Conservation (phyloP, 345 rosid species). For the Salix brachista region DNA sequence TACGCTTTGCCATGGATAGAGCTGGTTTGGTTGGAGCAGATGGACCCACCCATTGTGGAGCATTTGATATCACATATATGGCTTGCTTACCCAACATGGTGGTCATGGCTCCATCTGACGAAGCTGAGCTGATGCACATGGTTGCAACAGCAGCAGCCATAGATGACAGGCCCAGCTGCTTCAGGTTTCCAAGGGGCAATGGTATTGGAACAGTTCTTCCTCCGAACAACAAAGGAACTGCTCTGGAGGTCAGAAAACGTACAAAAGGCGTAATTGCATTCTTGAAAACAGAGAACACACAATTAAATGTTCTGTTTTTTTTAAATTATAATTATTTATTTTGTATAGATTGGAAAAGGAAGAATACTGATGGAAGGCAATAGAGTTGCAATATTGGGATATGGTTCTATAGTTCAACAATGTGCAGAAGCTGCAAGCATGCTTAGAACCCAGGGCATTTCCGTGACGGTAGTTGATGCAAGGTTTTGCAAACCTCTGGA, state of each 20-base stretch:
- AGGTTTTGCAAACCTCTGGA: slow-evolving; percentile 93
- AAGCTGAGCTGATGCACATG: slow-evolving; percentile 73
- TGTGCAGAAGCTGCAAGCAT: slow-evolving; percentile 54
- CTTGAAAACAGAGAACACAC: background rate
- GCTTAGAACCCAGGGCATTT: slow-evolving; percentile 39
- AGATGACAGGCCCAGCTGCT: slow-evolving; percentile 79
- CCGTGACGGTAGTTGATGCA: slow-evolving; percentile 76
- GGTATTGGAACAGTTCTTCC: slow-evolving; percentile 61
- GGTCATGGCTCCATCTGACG: slow-evolving; percentile 80
- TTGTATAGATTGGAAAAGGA: slow-evolving; percentile 69
- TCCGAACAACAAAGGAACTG: slow-evolving; percentile 48
- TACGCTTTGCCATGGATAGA: slow-evolving; percentile 63
- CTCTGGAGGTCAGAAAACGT: slow-evolving; percentile 44
- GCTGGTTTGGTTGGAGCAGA: slow-evolving; percentile 81
- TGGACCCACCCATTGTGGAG: slow-evolving; percentile 79
- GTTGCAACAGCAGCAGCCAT: slow-evolving; percentile 76
- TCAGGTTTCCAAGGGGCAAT: slow-evolving; percentile 77
- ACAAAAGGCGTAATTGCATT: background rate
- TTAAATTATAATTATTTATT: background rate
- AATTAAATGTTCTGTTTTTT: background rate
- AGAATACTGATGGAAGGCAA: slow-evolving; percentile 65
- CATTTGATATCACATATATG: slow-evolving; percentile 66
- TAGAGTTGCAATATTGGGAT: slow-evolving; percentile 73
- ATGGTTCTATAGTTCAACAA: slow-evolving; percentile 71
- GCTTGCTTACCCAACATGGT: slow-evolving; percentile 84